A percentile compares a stretch with the other conserved stretches of the same genome.
Conservation (phyloP, 371 early-diverging fungal species). For the Nematocida minor region DNA sequence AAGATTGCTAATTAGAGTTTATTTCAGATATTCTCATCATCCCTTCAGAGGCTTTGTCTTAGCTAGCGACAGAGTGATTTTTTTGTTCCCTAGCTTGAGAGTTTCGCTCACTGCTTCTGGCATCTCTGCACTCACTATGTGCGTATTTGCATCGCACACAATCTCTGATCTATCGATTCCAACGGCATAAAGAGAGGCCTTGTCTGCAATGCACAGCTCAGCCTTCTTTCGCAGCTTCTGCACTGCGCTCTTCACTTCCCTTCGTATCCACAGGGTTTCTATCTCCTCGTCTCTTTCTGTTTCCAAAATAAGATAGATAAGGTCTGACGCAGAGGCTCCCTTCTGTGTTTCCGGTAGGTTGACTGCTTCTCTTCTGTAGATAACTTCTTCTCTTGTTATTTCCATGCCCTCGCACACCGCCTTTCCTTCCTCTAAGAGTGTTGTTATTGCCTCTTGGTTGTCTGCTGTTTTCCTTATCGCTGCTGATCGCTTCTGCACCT, state of each 20-base stretch:
- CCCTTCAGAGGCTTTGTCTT: background rate
- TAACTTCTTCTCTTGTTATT: constrained; percentile 51
- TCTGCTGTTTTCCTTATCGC: constrained; percentile 29
- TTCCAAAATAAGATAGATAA: constrained; percentile 77
- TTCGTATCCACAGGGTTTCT: constrained; percentile 80
- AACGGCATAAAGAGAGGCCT: constrained; percentile 5
- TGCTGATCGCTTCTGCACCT: constrained; percentile 54
- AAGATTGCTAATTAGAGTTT: too few relatives aligned
- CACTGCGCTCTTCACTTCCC: constrained; percentile 92
- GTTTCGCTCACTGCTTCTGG: background rate
- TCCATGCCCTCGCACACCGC: background rate
- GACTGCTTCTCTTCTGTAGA: constrained; percentile 46
- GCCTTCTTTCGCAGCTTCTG: constrained; percentile 91
- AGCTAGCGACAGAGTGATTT: background rate
- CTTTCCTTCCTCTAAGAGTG: background rate
- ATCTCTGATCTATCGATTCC: constrained; percentile 12
- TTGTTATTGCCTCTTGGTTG: constrained; percentile 4
- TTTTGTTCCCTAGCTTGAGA: background rate
- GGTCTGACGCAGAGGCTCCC: constrained; percentile 34
- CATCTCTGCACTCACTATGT: background rate
- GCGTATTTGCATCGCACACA: constrained; percentile 34
- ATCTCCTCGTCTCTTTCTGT: constrained; percentile 73
- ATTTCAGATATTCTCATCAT: background rate
- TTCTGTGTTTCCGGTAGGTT: constrained; percentile 14
- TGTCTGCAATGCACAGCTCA: constrained; percentile 53